Evolutionary conservation across 1,284 basidiomycete genomes (phyloP).

Genomic region (Chalciporus sp.): DNA sequence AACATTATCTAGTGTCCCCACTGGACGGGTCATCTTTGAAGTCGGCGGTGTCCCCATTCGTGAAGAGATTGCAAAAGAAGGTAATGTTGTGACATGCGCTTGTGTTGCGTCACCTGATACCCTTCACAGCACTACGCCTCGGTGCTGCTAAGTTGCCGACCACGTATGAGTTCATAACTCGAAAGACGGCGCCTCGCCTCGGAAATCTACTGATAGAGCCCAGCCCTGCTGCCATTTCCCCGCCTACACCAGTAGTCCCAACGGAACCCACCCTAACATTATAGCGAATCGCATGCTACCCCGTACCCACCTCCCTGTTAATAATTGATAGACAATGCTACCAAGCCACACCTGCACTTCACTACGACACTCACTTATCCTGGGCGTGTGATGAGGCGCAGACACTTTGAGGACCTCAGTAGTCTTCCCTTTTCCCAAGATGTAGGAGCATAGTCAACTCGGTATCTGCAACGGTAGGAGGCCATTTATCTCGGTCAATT

Average conservation of each 20-base stretch:
- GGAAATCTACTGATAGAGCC: slow-evolving; percentile 68
- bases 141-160: slow-evolving; percentile 92
- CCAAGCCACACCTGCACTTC: background rate
- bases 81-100: slow-evolving; percentile 41
- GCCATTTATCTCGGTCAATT: background rate
- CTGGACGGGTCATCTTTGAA: slow-evolving; percentile 94
- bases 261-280: slow-evolving; percentile 10
- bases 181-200: slow-evolving; percentile 73
- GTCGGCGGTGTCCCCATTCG: slow-evolving; percentile 90
- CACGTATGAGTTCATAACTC: slow-evolving; percentile 85
- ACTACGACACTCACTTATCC: background rate
- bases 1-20: slow-evolving; percentile 65
- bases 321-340: slow-evolving; percentile 9
- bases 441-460: too few species aligned
- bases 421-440: too few species aligned
- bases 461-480: too few species aligned
- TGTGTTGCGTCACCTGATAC: background rate
- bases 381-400: too few species aligned
- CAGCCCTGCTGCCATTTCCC: slow-evolving; percentile 1
- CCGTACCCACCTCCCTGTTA: background rate
- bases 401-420: too few species aligned
- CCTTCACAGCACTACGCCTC: slow-evolving; percentile 74
- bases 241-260: slow-evolving; percentile 17
- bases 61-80: slow-evolving; percentile 91
- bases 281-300: slow-evolving; percentile 5